Percentiles rank a stretch among this genome's conserved stretches.
Evolutionary conservation across 192 early-diverging fungal species (phyloP).

Genomic region (Mortierella hygrophila): DNA sequence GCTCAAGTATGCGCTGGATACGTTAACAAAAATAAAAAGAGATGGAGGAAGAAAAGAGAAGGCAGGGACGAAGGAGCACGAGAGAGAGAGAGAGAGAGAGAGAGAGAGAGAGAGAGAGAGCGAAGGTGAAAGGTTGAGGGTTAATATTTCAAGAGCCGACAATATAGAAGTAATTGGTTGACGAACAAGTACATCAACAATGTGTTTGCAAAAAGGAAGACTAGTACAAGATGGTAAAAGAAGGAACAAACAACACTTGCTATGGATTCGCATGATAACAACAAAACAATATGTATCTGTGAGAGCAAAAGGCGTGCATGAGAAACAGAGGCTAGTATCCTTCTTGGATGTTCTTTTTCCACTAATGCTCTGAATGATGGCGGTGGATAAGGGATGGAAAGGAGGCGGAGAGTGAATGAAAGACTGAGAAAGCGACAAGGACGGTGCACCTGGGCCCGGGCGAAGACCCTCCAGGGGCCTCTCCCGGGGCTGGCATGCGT

Average conservation of each 20-base stretch:
- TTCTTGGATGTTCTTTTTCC: background rate
- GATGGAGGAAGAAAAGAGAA: background rate
- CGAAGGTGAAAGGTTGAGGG: background rate
- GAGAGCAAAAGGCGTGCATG: background rate
- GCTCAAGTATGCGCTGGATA: conserved; percentile 13
- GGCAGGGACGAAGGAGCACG: background rate
- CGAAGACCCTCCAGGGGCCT: background rate
- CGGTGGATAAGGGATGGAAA: background rate
- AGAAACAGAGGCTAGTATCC: background rate
- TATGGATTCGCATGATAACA: background rate
- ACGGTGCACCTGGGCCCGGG: conserved; percentile 3
- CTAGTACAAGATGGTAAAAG: background rate
- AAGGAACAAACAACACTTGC: background rate
- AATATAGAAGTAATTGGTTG: background rate
- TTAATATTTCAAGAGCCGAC: background rate
- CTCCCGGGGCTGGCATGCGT: background rate
- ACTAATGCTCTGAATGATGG: background rate
- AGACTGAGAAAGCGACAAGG: background rate
- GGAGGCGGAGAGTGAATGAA: conserved; percentile 3
- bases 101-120: too few species aligned
- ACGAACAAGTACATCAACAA: background rate
- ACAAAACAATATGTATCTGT: background rate
- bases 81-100: too few species aligned
- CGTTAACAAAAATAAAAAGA: background rate
- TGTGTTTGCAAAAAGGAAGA: background rate